Evolutionary conservation across 225 moss, liverwort and hornwort genomes (phyloP).

Genomic region (Ulota crispa): DNA sequence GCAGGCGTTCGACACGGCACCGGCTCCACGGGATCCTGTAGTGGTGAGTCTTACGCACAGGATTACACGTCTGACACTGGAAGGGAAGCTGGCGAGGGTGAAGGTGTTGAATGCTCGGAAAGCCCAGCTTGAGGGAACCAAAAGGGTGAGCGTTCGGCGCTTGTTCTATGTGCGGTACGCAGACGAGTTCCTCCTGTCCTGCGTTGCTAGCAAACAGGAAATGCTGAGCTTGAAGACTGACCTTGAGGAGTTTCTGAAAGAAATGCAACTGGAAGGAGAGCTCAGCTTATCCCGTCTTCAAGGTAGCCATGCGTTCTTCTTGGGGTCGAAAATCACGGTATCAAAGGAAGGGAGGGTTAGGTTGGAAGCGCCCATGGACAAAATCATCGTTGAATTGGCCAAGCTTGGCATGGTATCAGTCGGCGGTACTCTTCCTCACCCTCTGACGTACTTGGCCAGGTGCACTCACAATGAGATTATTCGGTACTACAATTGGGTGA

Average conservation of each 20-base stretch:
- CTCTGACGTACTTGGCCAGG: slow-evolving; percentile 53
- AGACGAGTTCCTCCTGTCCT: slow-evolving; percentile 43
- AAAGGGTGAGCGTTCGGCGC: slow-evolving; percentile 8
- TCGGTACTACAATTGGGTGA: slow-evolving; percentile 60
- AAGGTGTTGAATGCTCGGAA: slow-evolving; percentile 33
- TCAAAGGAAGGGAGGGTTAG: slow-evolving; percentile 41
- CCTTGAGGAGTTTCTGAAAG: slow-evolving; percentile 36
- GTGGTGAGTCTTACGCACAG: slow-evolving; percentile 30
- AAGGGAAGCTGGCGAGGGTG: slow-evolving; percentile 38
- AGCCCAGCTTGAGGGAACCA: slow-evolving; percentile 29
- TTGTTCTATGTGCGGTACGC: slow-evolving; percentile 56
- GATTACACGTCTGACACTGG: slow-evolving; percentile 29
- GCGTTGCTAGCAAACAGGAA: slow-evolving; percentile 38
- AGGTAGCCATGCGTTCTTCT: slow-evolving; percentile 42
- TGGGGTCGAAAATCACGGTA: slow-evolving; percentile 43
- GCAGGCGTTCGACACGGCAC: slow-evolving; percentile 29
- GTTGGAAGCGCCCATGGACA: slow-evolving; percentile 55
- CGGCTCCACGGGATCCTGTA: slow-evolving; percentile 2
- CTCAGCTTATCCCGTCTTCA: slow-evolving; percentile 19
- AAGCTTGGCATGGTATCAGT: slow-evolving; percentile 54
- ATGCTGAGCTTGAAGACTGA: slow-evolving; percentile 28
- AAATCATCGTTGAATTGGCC: slow-evolving; percentile 39
- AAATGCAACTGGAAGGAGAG: slow-evolving; percentile 25
- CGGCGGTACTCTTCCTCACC: slow-evolving; percentile 47
- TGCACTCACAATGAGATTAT: slow-evolving; percentile 59